Percentiles rank a stretch among this genome's conserved stretches.
Evolutionary conservation across 2,329 filamentous ascomycete genomes (phyloP).

Genomic region (Teratosphaeria nubilosa): DNA sequence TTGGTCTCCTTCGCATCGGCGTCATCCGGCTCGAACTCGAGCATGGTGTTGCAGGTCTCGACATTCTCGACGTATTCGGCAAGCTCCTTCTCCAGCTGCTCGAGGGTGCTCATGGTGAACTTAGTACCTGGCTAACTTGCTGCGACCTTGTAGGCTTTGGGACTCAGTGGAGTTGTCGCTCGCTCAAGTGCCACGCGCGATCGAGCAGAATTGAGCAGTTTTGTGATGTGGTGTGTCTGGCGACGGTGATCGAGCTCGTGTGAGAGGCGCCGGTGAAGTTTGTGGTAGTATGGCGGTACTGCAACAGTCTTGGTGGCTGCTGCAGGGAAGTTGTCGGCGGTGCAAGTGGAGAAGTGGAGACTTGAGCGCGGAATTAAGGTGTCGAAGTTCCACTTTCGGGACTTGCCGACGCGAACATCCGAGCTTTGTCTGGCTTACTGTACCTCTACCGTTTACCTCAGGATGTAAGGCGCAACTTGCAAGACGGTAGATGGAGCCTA

Average conservation of each 20-base stretch:
- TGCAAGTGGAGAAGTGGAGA: not conserved
- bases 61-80: constrained; percentile 41
- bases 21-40: constrained; percentile 57
- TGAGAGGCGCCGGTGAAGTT: not conserved
- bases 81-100: constrained; percentile 64
- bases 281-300: not conserved
- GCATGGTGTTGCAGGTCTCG: constrained; percentile 15
- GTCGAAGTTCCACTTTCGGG: not conserved
- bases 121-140: constrained; percentile 11
- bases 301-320: too few relatives aligned
- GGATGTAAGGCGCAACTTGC: too few relatives aligned
- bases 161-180: constrained; percentile 1
- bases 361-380: not conserved
- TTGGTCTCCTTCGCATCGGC: constrained; percentile 66
- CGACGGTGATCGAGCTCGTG: not conserved
- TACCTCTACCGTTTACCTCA: too few relatives aligned
- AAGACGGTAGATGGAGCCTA: not conserved
- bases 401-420: not conserved
- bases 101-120: constrained; percentile 45
- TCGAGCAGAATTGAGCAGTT: not conserved
- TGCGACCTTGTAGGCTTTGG: not conserved
- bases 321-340: not conserved
- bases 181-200: not conserved
- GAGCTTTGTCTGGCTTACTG: too few relatives aligned
- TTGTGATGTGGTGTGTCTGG: not conserved